phyloP scores from a whole-genome alignment of 1,139 yeast species.

The Sugiyamaella pinicola region DNA sequence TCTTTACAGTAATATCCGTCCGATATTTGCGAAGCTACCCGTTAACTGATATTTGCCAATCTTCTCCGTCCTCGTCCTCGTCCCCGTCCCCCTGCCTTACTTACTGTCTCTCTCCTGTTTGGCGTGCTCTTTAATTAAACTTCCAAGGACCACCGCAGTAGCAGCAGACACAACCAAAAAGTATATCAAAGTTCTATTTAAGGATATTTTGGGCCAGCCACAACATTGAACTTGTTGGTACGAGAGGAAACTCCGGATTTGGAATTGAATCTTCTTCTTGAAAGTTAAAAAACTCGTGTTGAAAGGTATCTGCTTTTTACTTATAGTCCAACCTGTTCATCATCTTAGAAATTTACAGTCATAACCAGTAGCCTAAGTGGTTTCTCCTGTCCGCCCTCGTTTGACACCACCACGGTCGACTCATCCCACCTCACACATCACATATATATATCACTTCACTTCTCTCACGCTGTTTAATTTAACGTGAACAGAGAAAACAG shows the following conservation, averaged over 20 bases:
- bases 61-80: neutral
- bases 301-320: too few species aligned
- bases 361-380: too few species aligned
- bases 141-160: conserved; percentile 5
- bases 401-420: neutral
- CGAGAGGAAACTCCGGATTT: neutral
- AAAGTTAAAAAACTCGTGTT: too few species aligned
- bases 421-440: neutral
- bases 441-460: neutral
- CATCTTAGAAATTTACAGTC: too few species aligned
- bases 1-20: too few species aligned
- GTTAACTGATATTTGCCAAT: neutral
- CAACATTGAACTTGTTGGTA: too few species aligned
- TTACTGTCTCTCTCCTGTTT: neutral
- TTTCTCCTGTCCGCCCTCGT: too few species aligned
- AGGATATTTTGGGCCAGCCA: neutral
- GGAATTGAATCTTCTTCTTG: neutral
- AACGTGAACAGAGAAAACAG: neutral
- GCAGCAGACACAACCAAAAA: conserved; percentile 1
- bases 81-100: neutral
- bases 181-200: neutral
- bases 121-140: conserved; percentile 7
- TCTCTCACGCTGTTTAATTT: neutral
- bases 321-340: too few species aligned
- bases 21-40: too few species aligned